These are phyloP conservation scores for Choricystis sp. DNA, from an alignment of 139 green algal species.

Conservation along the genomic window DNA sequence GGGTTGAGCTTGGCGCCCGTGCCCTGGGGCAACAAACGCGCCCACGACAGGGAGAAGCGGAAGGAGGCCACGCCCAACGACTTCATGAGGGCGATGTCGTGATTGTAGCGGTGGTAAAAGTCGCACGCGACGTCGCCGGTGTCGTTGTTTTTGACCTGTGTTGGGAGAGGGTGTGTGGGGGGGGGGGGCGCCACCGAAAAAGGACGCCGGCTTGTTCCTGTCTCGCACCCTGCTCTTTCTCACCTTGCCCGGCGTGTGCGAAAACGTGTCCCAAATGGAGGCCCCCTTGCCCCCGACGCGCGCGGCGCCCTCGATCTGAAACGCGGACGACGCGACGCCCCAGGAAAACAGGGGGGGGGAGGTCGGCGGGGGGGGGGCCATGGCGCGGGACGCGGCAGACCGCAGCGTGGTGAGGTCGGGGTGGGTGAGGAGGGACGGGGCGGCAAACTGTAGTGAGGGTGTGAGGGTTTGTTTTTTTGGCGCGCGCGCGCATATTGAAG, in stretches of 20 bases:
- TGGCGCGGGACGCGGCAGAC: neutral
- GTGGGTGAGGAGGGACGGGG: too few species aligned
- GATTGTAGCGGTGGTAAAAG: constrained; percentile 23
- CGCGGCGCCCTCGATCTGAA: constrained; percentile 1
- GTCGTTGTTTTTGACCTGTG: constrained; percentile 10
- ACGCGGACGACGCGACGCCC: neutral
- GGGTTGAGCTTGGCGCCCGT: constrained; percentile 4
- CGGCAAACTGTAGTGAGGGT: too few species aligned
- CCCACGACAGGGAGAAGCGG: constrained; percentile 31
- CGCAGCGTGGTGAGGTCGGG: neutral
- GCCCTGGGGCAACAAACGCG: constrained; percentile 22
- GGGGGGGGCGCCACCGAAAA: too few species aligned
- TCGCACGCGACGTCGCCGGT: constrained; percentile 22
- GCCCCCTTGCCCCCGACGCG: constrained; percentile 12
- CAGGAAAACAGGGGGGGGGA: neutral
- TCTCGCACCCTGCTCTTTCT: too few species aligned
- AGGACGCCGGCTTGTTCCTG: too few species aligned
- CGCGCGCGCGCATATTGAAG: too few species aligned
- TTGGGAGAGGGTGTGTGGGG: too few species aligned
- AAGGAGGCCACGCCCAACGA: constrained; percentile 24
- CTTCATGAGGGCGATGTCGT: constrained; percentile 29
- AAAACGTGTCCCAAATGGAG: constrained; percentile 39
- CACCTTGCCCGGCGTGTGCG: constrained; percentile 14
- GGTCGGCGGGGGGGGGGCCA: neutral
- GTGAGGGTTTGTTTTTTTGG: too few species aligned